Conservation (phyloP, 2,329 filamentous ascomycete species). For the Aspergillus puulaauensis region DNA sequence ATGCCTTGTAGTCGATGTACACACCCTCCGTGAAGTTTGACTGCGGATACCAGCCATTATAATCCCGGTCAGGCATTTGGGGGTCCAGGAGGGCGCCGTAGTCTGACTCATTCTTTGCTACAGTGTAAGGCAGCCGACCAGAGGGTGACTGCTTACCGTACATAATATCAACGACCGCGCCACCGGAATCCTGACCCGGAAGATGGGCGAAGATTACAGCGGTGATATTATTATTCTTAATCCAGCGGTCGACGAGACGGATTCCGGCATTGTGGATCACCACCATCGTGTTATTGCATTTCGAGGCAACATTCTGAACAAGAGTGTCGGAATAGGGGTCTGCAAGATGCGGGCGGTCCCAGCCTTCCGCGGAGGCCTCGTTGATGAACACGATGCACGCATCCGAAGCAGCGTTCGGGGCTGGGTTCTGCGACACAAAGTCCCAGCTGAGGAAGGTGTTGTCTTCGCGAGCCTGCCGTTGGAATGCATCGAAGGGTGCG, state of each 20-base stretch:
- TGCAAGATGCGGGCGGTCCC: slow-evolving; percentile 32
- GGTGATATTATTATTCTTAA: slow-evolving; percentile 63
- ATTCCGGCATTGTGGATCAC: slow-evolving; percentile 64
- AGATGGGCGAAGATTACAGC: slow-evolving; percentile 63
- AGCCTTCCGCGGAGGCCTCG: slow-evolving; percentile 38
- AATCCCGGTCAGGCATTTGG: not conserved
- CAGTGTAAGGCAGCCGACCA: slow-evolving; percentile 62
- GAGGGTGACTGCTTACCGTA: slow-evolving; percentile 58
- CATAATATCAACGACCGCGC: slow-evolving; percentile 55
- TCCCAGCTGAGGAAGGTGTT: slow-evolving; percentile 62
- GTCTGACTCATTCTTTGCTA: slow-evolving; percentile 55
- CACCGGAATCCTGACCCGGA: slow-evolving; percentile 62
- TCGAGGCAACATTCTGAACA: slow-evolving; percentile 55
- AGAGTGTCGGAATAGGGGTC: slow-evolving; percentile 52
- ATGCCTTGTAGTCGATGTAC: slow-evolving; percentile 15
- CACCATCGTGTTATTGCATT: slow-evolving; percentile 64
- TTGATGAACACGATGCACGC: slow-evolving; percentile 60
- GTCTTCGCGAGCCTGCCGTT: slow-evolving; percentile 54
- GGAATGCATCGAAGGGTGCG: slow-evolving; percentile 57
- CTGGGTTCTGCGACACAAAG: slow-evolving; percentile 50
- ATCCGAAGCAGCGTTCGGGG: slow-evolving; percentile 40
- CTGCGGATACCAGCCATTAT: slow-evolving; percentile 8
- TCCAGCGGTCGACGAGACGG: slow-evolving; percentile 55
- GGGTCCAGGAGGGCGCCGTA: slow-evolving; percentile 41
- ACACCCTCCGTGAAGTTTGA: slow-evolving; percentile 11